Base-by-base conservation (phyloP, 352 stramenopile genomes). In the Phytophthora palmivora region DNA sequence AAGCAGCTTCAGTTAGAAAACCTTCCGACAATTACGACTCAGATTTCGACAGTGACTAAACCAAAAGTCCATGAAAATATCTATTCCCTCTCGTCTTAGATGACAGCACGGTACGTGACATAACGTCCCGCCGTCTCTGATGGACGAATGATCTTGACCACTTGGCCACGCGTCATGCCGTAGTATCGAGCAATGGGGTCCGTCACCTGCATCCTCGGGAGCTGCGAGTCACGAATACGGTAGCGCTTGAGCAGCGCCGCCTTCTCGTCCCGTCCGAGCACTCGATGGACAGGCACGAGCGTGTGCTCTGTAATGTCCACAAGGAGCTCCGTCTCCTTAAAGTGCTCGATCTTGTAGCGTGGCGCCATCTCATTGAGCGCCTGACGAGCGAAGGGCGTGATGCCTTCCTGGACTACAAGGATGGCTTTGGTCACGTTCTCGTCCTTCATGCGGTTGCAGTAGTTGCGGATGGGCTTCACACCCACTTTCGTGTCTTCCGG, bases 271-370 rank as follows among this genome's bases (percentile, higher is more conserved):
- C 86, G 79, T n/a, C 70, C 92, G 1, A 99, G 86, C 49, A 99
- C 96, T 75, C 97, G 91, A 88, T 99, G 98, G 65, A 99, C 95
- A 7, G 98, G 98, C 61, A 99, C 97, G 36, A 99, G 86, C 66
- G 97, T 98, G 87, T 99, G 98, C 70, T 99, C 95, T 33, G 98
- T 99, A 72, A 99, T 99, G 78, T 99, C 98, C 32, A 99, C 96
- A 54, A 99, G 90, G 42, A 99, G 78, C 71, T 99, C 98, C 16
- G 94, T 95, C 80, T 99, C 98, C 67, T 98, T 98, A 59, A 99
- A 99, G 81, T 99, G 95, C 72, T 99, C 97, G 61, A 96, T 93
- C 65, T 96, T 92, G 85, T 92, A 95, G 22, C 85, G 74, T 42
- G 88, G 85, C 30, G 82, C 82, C 89, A 99, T 98, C 76, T 99